Evolutionary conservation across 768 basidiomycete genomes (phyloP), one percentile per base, ranked within the genome.

Genomic region (Termitomyces titanicus): DNA sequence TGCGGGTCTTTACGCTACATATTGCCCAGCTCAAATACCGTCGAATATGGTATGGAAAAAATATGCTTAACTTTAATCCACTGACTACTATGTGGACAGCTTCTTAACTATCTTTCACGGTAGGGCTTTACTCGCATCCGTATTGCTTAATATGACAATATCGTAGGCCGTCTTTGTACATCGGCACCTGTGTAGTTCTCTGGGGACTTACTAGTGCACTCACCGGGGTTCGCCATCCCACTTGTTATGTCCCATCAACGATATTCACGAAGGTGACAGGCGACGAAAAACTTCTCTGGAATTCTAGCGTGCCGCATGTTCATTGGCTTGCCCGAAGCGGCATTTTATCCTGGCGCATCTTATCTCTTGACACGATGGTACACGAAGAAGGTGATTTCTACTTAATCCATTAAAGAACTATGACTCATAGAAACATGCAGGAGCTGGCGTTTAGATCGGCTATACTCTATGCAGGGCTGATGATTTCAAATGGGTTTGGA

Each of bases 401-500:
- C n/a, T 42, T 29, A 22, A 22, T 47, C 43, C n/a, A n/a, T n/a
- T n/a, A 15, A 11, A 20, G 10, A 3, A 25, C 6, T 7, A 6
- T 3, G 6, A n/a, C 12, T 12, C 22, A 12, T 27, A 49, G 5
- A 42, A 12, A 13, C n/a, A 1, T 29, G 2, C 33, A 86, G 82
- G 85, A 88, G 70, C 68, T 88, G 15, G 80, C 83, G 0, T 79
- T 87, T 53, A 79, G 86, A 25, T 79, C 81, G 1, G 83, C 84
- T 1, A 70, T 86, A 25, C 70, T 89, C 2, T 85, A 79, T 59
- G 76, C 74, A 12, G 85, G 85, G 1, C 61, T 84, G 10, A 68
- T 86, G 8, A 75, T 86, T 33, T 83, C 84, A 5, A 84, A 83
- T 63, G 85, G 86, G 3, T 86, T 87, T 60, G 85, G 86, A 34